Base-by-base conservation (phyloP, 1,284 basidiomycete species). In the Boletus smithii region DNA sequence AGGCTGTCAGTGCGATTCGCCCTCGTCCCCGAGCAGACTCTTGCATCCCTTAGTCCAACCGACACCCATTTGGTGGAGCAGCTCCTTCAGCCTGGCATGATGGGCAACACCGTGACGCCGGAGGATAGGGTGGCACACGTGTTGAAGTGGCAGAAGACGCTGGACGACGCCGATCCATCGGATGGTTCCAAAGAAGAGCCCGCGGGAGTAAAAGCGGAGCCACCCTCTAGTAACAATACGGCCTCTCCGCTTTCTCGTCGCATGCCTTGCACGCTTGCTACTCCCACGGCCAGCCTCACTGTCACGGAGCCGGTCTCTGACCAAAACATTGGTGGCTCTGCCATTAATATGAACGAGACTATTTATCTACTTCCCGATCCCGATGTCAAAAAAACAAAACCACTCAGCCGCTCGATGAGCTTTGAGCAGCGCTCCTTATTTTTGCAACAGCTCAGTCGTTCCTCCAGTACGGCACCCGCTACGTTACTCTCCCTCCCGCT, bases 221-320 rank as follows among this genome's bases (percentile, higher is more conserved):
- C 39, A 1, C 16, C n/a, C 8, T 33, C 44, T 4, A 18, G 6
- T 14, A 20, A 16, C 22, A 24, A 27, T 24, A 13, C 34, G 3
- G 3, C 16, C 13, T 2, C 44, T n/a, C 18, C 34, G 5, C 50
- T 59, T 10, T 69, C 63, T 17, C 61, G 61, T 27, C 60, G 60
- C 42, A 81, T 81, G 80, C 79, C 79, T 4, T 73, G 79, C 38
- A 75, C 80, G 1, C 64, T 82, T 13, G 53, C 58, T 37, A 70
- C 77, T 0, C 76, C 79, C 4, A 71, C 72, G 6, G 59, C 72
- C 41, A 79, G 74, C 53, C 67, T 70, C 30, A 56, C 61, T 4
- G 61, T 58, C 37, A 66, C 57, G 14, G 55, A 61, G 29, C 56
- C 51, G 0, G 46, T 55, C 24, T 50, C 53, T 7, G 55, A 62